Evolutionary conservation across 106 monocot species (phyloP).

Genomic region (Dendrobium chrysotoxum): DNA sequence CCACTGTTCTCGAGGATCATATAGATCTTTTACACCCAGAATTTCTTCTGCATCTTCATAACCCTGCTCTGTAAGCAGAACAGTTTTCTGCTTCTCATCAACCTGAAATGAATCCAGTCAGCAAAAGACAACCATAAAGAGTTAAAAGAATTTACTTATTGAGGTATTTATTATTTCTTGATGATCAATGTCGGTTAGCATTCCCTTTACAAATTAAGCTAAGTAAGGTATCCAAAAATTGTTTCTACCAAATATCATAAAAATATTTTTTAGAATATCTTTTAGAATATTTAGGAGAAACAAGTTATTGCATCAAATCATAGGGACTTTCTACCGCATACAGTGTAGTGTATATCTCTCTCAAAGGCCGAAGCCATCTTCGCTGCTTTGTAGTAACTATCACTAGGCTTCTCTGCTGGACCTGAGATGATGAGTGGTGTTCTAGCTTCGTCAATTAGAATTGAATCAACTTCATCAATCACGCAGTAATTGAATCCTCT

Average conservation of each 20-base stretch:
- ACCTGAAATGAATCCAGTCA: conserved; percentile 44
- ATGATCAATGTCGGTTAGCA: background rate
- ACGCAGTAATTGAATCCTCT: conserved; percentile 83
- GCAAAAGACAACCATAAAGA: background rate
- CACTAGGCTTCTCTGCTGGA: conserved; percentile 91
- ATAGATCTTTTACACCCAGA: conserved; percentile 88
- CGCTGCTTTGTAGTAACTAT: conserved; percentile 92
- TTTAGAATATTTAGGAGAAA: background rate
- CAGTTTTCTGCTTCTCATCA: conserved; percentile 96
- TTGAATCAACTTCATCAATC: conserved; percentile 99
- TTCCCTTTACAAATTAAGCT: background rate
- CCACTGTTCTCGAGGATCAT: conserved; percentile 96
- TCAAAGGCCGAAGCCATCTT: conserved; percentile 91
- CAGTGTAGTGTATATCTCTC: conserved; percentile 94
- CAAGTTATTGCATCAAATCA: background rate
- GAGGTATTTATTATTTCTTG: background rate
- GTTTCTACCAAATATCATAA: background rate
- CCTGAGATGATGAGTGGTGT: conserved; percentile 98
- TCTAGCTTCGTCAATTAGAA: conserved; percentile 98
- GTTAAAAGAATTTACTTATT: background rate
- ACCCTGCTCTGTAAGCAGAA: conserved; percentile 90
- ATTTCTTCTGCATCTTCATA: conserved; percentile 97
- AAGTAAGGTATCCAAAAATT: background rate
- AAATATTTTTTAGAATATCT: background rate
- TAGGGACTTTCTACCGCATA: conserved; percentile 15